Evolutionary conservation across 1,284 basidiomycete species (phyloP), one percentile per base, ranked within the genome.

Genomic region (Stereum hirsutum): DNA sequence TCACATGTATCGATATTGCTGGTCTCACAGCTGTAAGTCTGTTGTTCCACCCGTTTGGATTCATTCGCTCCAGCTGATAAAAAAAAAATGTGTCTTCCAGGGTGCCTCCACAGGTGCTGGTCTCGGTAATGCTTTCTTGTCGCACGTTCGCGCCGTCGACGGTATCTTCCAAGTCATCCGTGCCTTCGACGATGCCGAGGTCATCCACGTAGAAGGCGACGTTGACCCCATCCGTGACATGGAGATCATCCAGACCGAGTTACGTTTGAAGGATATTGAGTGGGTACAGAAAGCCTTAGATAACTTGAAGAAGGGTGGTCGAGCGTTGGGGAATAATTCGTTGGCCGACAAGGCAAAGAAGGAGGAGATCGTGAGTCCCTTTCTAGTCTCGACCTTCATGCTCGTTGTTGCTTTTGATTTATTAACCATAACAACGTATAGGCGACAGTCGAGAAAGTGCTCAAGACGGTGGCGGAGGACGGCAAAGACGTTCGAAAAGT

Each of bases 101-200:
- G 91, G 96, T 54, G 96, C 96, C 1, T 97, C 94, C 11, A 98
- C 95, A 30, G 96, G 96, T 59, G 96, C 91, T 43, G 96, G 96
- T 63, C 81, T 99, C 39, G 96, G 96, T 38, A 99, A 99, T 62
- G 84, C 92, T 34, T 99, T 99, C 75, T 70, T 99, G 66, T 93
- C 91, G 26, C 92, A 99, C 64, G 95, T 99, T 40, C 87, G 96
- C 47, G 89, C 95, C 20, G 96, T 99, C 50, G 96, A 99, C 61
- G 96, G 96, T 59, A 99, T 99, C 62, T 99, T 99, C 76, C 96
- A 99, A 65, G 85, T 98, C 50, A 84, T 99, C 45, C 89, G 96
- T 54, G 93, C 94, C 6, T 99, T 99, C 61, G 95, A 98, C 60
- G 96, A 99, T 57, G 88, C 92, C 28, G 96, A 99, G 60, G 93